phyloP scores from a whole-genome alignment of 2,329 filamentous ascomycete genomes.

The Botryosphaeria agaves region DNA sequence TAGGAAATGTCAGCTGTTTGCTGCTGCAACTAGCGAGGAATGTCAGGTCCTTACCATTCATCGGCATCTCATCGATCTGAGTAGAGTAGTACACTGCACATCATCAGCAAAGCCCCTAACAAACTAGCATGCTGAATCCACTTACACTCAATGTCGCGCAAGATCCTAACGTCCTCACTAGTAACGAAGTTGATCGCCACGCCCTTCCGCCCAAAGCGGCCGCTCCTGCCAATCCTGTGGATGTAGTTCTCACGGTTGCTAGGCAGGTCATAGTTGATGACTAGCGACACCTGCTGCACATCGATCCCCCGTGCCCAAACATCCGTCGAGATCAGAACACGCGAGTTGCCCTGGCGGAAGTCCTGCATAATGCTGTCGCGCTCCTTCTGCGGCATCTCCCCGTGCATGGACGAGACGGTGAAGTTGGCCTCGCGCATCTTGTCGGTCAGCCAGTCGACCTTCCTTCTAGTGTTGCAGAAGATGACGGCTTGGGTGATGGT shows the following conservation, averaged over 20 bases:
- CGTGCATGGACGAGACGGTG: constrained; percentile 99
- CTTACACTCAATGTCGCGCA: constrained; percentile 88
- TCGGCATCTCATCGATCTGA: constrained; percentile 97
- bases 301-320: constrained; percentile 98
- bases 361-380: constrained; percentile 99
- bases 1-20: constrained; percentile 1
- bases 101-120: constrained; percentile 17
- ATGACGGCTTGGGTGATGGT: constrained; percentile 99
- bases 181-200: constrained; percentile 99
- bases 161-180: constrained; percentile 90
- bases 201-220: constrained; percentile 99
- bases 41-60: constrained; percentile 59
- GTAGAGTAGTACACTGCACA: constrained; percentile 74
- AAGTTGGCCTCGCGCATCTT: constrained; percentile 77
- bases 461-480: constrained; percentile 99
- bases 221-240: constrained; percentile 97
- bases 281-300: constrained; percentile 96
- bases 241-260: constrained; percentile 99
- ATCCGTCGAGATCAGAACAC: constrained; percentile 97
- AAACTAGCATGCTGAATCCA: constrained; percentile 7
- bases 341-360: constrained; percentile 96
- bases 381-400: constrained; percentile 96
- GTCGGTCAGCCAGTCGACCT: constrained; percentile 99
- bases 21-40: background rate
- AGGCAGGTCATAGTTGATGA: constrained; percentile 99